Conservation (phyloP, 306 rosid genomes). For the Fragaria iinumae region DNA sequence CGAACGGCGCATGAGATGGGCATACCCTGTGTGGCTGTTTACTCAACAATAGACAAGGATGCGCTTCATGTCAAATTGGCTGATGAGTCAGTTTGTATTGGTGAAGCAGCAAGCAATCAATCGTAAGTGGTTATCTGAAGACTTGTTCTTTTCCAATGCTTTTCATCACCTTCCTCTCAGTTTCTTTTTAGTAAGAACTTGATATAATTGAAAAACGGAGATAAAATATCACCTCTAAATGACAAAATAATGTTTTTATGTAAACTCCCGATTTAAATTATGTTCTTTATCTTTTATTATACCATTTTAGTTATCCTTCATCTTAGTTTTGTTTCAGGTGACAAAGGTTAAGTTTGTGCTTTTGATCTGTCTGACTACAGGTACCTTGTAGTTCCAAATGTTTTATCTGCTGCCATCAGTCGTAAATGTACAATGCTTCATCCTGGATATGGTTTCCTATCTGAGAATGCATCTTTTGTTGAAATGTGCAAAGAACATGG, state of each 20-base stretch:
- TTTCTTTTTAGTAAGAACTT: neutral
- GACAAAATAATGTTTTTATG: neutral
- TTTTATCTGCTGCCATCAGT: slow-evolving; percentile 83
- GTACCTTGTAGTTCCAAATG: slow-evolving; percentile 76
- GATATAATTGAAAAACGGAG: neutral
- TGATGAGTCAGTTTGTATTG: slow-evolving; percentile 93
- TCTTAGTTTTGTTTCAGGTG: slow-evolving; percentile 7
- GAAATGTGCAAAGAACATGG: slow-evolving; percentile 92
- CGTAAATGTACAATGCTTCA: slow-evolving; percentile 85
- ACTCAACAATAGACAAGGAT: slow-evolving; percentile 92
- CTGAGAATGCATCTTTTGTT: slow-evolving; percentile 94
- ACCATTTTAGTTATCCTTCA: neutral
- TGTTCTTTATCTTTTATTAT: neutral
- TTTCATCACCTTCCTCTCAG: neutral
- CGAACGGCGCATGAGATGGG: slow-evolving; percentile 97
- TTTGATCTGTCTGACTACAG: slow-evolving; percentile 41
- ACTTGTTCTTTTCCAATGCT: neutral
- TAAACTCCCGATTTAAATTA: neutral
- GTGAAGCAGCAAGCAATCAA: slow-evolving; percentile 91
- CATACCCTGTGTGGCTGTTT: slow-evolving; percentile 96
- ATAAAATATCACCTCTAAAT: neutral
- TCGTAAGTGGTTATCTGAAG: slow-evolving; percentile 48
- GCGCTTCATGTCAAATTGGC: slow-evolving; percentile 97
- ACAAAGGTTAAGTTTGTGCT: neutral
- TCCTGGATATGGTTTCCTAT: slow-evolving; percentile 98